Conservation (phyloP, 371 early-diverging fungal genomes). For the Nematocida major region DNA sequence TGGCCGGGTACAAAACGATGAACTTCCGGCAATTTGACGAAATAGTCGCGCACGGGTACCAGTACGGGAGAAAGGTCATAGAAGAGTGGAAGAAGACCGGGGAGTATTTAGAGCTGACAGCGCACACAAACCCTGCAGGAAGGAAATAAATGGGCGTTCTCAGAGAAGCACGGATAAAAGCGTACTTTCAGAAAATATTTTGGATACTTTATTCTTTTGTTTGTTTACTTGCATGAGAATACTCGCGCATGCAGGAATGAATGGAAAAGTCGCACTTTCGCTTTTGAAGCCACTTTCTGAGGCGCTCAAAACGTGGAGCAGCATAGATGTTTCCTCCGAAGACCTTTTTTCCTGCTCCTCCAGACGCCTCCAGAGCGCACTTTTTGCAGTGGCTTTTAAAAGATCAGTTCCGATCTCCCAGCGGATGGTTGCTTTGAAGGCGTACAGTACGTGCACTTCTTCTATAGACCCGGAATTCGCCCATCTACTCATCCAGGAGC, state of each 20-base stretch:
- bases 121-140: background rate
- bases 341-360: background rate
- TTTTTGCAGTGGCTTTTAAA: background rate
- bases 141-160: too few species aligned
- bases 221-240: too few species aligned
- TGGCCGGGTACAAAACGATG: conserved; percentile 75
- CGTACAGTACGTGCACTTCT: background rate
- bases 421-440: background rate
- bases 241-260: too few species aligned
- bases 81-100: conserved; percentile 75
- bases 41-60: conserved; percentile 80
- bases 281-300: too few species aligned
- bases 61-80: conserved; percentile 74
- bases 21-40: conserved; percentile 85
- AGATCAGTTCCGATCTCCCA: background rate
- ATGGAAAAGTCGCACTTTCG: too few species aligned
- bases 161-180: too few species aligned
- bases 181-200: too few species aligned
- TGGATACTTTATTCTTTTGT: too few species aligned
- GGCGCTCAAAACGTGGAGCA: too few species aligned
- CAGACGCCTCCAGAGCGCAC: background rate
- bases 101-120: conserved; percentile 51
- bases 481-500: background rate
- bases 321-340: background rate
- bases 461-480: background rate